phyloP scores from a whole-genome alignment of 2,329 filamentous ascomycete genomes.

The Aspergillus quadricinctus region DNA sequence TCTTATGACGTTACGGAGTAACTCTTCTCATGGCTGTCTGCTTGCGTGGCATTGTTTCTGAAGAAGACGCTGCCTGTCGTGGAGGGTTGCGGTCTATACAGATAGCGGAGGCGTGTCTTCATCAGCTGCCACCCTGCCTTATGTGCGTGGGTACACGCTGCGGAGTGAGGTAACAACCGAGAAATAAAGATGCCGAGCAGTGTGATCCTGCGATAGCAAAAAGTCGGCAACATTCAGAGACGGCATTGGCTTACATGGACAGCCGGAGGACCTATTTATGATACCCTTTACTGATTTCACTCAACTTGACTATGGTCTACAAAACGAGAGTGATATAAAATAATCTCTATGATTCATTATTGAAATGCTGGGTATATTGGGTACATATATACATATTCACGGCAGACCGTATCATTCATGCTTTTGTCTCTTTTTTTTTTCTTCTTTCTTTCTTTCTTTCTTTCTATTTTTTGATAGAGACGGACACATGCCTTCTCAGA shows the following conservation, averaged over 20 bases:
- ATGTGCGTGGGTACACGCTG: background rate
- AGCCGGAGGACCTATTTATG: background rate
- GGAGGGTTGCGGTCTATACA: background rate
- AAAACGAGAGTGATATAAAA: background rate
- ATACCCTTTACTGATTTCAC: background rate
- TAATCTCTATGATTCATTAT: conserved; percentile 6
- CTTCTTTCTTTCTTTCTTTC: background rate
- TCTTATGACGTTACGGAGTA: conserved; percentile 37
- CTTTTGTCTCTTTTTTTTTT: conserved; percentile 2
- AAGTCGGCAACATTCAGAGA: background rate
- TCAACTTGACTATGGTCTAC: background rate
- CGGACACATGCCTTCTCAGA: conserved; percentile 9
- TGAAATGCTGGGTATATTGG: conserved; percentile 5
- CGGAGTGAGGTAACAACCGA: background rate
- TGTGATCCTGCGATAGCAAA: background rate
- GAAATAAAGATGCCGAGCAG: background rate
- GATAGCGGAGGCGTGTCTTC: too few species aligned
- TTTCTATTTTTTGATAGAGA: background rate
- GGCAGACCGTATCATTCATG: conserved; percentile 9
- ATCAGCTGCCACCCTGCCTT: background rate
- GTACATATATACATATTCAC: conserved; percentile 17
- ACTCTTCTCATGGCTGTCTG: background rate
- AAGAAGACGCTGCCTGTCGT: background rate
- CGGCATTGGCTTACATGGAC: background rate
- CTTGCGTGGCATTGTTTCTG: background rate